phyloP scores from a whole-genome alignment of 345 rosid species.

The Garcia nutans region DNA sequence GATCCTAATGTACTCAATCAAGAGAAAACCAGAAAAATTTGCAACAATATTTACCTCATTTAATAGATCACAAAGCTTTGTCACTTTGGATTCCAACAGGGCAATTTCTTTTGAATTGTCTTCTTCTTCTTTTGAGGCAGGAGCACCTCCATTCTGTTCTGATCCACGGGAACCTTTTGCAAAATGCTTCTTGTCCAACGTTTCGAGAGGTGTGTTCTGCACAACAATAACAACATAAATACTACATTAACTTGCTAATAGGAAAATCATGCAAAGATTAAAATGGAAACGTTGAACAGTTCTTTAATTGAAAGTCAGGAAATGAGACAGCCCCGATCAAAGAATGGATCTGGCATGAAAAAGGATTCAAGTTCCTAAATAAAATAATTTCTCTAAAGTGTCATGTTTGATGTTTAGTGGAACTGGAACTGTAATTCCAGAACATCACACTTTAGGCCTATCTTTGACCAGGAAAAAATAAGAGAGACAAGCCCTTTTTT shows the following conservation, averaged over 20 bases:
- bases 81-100: slow-evolving; percentile 68
- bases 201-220: slow-evolving; percentile 78
- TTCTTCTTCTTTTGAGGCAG: slow-evolving; percentile 39
- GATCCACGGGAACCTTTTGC: slow-evolving; percentile 56
- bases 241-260: background rate
- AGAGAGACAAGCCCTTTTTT: background rate
- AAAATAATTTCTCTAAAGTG: background rate
- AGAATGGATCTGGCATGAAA: background rate
- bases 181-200: slow-evolving; percentile 89
- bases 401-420: background rate
- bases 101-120: slow-evolving; percentile 63
- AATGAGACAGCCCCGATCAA: background rate
- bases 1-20: background rate
- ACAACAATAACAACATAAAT: slow-evolving; percentile 17
- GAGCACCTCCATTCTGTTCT: slow-evolving; percentile 53
- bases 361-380: background rate
- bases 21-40: slow-evolving; percentile 1
- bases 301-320: slow-evolving; percentile 1
- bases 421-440: background rate
- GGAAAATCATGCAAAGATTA: background rate
- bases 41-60: slow-evolving; percentile 56
- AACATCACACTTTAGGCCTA: background rate
- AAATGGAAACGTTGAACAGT: background rate
- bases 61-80: slow-evolving; percentile 65
- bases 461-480: background rate